Evolutionary conservation across 495 filamentous ascomycete species (phyloP), one percentile per base, ranked within the genome.

Genomic region (Polyplosphaeria fusca): DNA sequence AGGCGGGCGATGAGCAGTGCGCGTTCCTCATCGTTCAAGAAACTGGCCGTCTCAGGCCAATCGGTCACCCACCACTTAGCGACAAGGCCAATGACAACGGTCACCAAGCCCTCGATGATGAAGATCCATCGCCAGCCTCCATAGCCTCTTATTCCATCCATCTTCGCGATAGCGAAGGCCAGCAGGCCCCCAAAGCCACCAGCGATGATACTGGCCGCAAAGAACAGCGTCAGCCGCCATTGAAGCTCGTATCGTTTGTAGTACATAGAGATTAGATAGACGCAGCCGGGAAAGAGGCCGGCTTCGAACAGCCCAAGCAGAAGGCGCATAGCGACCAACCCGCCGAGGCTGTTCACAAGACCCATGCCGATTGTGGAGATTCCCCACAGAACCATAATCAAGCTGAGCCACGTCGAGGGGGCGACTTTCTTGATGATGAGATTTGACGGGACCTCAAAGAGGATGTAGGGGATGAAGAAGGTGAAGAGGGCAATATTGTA

Each of bases 401-500:
- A 7, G 22, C 19, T 32, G 2, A 63, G 66, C 72, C 77, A 85
- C 49, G 72, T 74, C 1, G 76, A 81, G 5, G 87, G 87, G 0
- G 77, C 74, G 9, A 88, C 67, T 47, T 77, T 81, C 70, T 82
- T 86, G 68, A 88, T 71, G 52, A 87, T 72, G 5, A 88, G 70
- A 65, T 87, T 87, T 58, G 74, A 76, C 11, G 83, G 84, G 41
- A 87, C 76, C 62, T 88, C 83, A 39, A 84, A 78, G 3, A 83
- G 66, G 45, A 82, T 79, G 65, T 87, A 88, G 30, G 80, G 82
- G 2, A 83, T 75, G 67, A 86, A 87, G 69, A 84, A 86, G 13
- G 85, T 74, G 45, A 82, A 78, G 0, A 86, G 73, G 16, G 82
- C 81, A 40, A 86, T 71, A 55, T 86, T 86, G 59, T 76, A 84